Evolutionary conservation across 2,329 filamentous ascomycete genomes (phyloP), one percentile per base, ranked within the genome.

Genomic region (Verticillium zaregamsianum): DNA sequence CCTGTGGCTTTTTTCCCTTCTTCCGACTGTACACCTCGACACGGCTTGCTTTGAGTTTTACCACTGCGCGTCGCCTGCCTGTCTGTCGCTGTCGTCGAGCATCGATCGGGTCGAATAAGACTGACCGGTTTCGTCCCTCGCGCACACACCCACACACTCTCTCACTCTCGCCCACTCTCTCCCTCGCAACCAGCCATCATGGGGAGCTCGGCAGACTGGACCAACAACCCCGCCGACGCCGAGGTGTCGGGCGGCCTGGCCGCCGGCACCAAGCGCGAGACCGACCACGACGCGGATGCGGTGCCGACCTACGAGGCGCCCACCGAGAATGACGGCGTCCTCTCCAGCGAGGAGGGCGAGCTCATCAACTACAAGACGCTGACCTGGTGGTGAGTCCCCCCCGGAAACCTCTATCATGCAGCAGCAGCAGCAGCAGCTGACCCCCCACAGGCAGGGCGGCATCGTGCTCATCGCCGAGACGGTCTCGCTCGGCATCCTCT

Each of bases 401-500:
- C 28, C 28, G 1, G 28, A 28, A 6, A 6, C 28, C 28, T 28
- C 28, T 28, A 5, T 28, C 28, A 28, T 6, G 28, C 28, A 28
- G 5, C 28, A 28, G 28, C 28, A 28, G 28, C 28, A 28, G 28
- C 28, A n/a, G 11, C 17, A 2, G 20, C 55, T 57, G n/a, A 58
- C 35, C 37, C 5, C 20, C 3, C 1, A n/a, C 54, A 77, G 77
- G 77, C 77, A 80, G 72, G 79, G 78, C 37, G 75, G 76, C 2
- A 73, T 79, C 28, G 72, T 80, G 54, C 66, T 80, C 61, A 76
- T 80, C 58, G 77, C 77, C 15, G 77, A 80, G 61, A 79, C 78
- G 2, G 76, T 80, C 61, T 79, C 76, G 0, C 74, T 80, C n/a
- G 78, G 78, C 0, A 79, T 80, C 71, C 90, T 92, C 77, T 91